Evolutionary conservation across 139 green algal species (phyloP).

Genomic region (Chlamydomonas urium): DNA sequence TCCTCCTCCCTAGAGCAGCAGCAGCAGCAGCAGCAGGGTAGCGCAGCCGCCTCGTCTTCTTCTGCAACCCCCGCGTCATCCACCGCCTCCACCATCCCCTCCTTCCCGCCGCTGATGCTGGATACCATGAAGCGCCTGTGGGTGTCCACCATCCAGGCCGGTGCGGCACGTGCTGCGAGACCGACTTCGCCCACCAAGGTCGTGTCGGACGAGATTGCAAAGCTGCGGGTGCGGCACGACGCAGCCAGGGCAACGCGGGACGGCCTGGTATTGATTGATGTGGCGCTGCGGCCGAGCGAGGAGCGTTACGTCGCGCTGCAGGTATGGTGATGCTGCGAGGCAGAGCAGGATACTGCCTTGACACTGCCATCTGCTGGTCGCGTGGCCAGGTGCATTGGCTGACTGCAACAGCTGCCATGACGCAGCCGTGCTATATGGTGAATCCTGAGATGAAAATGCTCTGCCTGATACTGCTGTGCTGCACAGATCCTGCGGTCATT

Average conservation of each 20-base stretch:
- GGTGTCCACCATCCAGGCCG: background rate
- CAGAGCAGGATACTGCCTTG: background rate
- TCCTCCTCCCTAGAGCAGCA: constrained; percentile 7
- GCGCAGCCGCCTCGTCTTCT: background rate
- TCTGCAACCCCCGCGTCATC: background rate
- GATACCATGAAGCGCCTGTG: constrained; percentile 29
- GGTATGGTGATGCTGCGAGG: constrained; percentile 4
- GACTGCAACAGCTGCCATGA: too few species aligned
- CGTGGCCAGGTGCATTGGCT: too few species aligned
- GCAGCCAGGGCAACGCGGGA: constrained; percentile 13
- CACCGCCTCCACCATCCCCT: background rate
- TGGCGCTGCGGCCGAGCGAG: constrained; percentile 19
- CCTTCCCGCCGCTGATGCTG: constrained; percentile 18
- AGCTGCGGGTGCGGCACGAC: constrained; percentile 14
- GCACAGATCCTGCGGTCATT: constrained; percentile 11
- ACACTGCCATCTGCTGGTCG: too few species aligned
- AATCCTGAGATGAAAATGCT: background rate
- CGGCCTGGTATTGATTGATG: constrained; percentile 23
- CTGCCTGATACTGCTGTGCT: too few species aligned
- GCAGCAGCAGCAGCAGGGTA: background rate
- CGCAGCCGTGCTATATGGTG: too few species aligned
- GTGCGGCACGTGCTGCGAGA: background rate
- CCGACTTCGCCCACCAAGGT: background rate
- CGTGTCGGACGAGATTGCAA: background rate
- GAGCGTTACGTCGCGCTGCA: constrained; percentile 22